These are phyloP conservation scores for Lasiosphaeriaceae sp. DNA, from an alignment of 495 filamentous ascomycete species.

Conservation along the genomic window DNA sequence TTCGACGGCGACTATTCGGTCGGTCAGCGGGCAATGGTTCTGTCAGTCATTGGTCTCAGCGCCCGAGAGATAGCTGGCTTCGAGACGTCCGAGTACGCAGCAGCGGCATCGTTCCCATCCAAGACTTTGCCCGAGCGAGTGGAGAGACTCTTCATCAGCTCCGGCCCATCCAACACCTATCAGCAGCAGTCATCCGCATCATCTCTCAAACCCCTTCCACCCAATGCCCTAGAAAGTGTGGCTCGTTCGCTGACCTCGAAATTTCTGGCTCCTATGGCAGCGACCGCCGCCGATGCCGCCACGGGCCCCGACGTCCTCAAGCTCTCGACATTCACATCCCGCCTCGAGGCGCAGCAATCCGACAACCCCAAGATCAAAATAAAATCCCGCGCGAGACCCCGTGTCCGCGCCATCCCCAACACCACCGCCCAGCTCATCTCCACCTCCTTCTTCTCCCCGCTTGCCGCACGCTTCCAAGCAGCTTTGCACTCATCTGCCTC, in stretches of 20 bases:
- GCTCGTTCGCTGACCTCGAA: slow-evolving; percentile 58
- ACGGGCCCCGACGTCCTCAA: slow-evolving; percentile 82
- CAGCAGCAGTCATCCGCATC: slow-evolving; percentile 18
- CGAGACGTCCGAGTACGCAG: slow-evolving; percentile 55
- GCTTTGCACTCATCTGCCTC: slow-evolving; percentile 42
- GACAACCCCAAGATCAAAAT: slow-evolving; percentile 17
- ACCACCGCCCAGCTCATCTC: slow-evolving; percentile 69
- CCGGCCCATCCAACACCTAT: slow-evolving; percentile 10
- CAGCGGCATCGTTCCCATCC: slow-evolving; percentile 58
- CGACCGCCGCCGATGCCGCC: slow-evolving; percentile 61
- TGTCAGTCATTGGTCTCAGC: slow-evolving; percentile 75
- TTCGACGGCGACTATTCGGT: slow-evolving; percentile 91
- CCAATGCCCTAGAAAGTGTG: slow-evolving; percentile 58
- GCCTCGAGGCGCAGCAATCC: slow-evolving; percentile 26
- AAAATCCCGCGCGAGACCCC: slow-evolving; percentile 39
- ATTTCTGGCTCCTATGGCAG: slow-evolving; percentile 77
- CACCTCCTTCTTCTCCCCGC: slow-evolving; percentile 76
- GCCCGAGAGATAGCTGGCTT: slow-evolving; percentile 87
- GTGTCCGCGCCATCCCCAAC: slow-evolving; percentile 66
- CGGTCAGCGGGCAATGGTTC: slow-evolving; percentile 72
- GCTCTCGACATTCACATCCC: slow-evolving; percentile 50
- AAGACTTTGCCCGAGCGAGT: slow-evolving; percentile 62
- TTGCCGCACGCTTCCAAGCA: slow-evolving; percentile 58
- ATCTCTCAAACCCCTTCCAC: slow-evolving; percentile 44
- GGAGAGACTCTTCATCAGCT: slow-evolving; percentile 43